Percentiles rank a stretch among this genome's conserved stretches.
These are phyloP conservation scores for Aspergillus bridgeri DNA, from an alignment of 495 filamentous ascomycete genomes.

Conservation along the genomic window DNA sequence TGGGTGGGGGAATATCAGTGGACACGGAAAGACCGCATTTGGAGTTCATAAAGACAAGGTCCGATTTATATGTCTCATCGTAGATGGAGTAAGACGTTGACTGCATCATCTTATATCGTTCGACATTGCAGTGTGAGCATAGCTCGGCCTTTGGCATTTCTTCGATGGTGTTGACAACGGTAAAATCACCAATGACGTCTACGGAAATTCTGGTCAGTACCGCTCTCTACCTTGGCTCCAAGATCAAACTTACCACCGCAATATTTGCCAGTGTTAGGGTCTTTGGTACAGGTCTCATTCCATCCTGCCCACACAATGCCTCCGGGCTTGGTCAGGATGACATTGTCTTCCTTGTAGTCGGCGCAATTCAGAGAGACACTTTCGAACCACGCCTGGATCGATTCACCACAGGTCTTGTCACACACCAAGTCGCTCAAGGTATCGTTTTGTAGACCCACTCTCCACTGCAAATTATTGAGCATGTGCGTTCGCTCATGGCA, in stretches of 20 bases:
- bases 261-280: background rate
- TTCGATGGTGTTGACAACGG: background rate
- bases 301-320: background rate
- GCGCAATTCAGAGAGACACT: no score
- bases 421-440: no score
- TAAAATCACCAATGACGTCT: conserved; percentile 1
- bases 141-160: background rate
- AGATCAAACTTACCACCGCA: background rate
- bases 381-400: no score
- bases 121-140: background rate
- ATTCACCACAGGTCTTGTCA: no score
- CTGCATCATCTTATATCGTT: background rate
- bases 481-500: no score
- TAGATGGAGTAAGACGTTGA: background rate
- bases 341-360: no score
- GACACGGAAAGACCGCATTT: background rate
- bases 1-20: background rate
- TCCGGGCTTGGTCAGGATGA: background rate
- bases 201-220: background rate
- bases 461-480: no score
- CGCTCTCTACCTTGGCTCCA: background rate
- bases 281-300: background rate
- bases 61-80: background rate
- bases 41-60: background rate
- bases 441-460: no score